Percentiles rank a stretch among this genome's conserved stretches.
Evolutionary conservation across 768 basidiomycete species (phyloP).

Genomic region (Hypholoma fasciculare): DNA sequence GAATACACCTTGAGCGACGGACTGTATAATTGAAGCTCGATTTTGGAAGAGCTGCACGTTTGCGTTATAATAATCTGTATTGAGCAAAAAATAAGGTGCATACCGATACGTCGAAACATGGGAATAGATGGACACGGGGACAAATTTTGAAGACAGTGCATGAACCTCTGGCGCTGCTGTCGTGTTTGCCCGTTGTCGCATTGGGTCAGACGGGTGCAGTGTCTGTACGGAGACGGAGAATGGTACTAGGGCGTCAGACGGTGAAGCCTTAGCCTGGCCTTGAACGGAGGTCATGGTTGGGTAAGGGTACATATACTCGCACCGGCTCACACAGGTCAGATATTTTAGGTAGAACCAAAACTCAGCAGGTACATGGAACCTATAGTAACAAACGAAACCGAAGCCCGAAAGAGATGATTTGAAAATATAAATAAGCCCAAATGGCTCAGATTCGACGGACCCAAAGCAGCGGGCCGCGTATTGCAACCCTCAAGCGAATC

Average conservation of each 20-base stretch:
- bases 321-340: slow-evolving; percentile 14
- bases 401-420: slow-evolving; percentile 15
- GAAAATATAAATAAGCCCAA: slow-evolving; percentile 12
- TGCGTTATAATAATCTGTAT: neutral
- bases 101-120: slow-evolving; percentile 55
- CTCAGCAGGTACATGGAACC: slow-evolving; percentile 24
- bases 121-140: slow-evolving; percentile 35
- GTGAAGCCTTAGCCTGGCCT: slow-evolving; percentile 15
- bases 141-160: slow-evolving; percentile 32
- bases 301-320: slow-evolving; percentile 22
- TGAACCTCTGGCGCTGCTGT: slow-evolving; percentile 30
- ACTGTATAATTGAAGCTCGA: slow-evolving; percentile 64
- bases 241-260: slow-evolving; percentile 13
- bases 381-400: slow-evolving; percentile 14
- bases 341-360: slow-evolving; percentile 16
- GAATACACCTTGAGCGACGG: slow-evolving; percentile 55
- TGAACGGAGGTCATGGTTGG: slow-evolving; percentile 14
- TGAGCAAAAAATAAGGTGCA: slow-evolving; percentile 12
- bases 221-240: slow-evolving; percentile 10
- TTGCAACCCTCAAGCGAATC: slow-evolving; percentile 22
- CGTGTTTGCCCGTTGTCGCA: slow-evolving; percentile 25
- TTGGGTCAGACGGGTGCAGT: slow-evolving; percentile 15
- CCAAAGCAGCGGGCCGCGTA: slow-evolving; percentile 20
- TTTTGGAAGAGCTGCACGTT: slow-evolving; percentile 44
- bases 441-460: slow-evolving; percentile 17